A percentile compares a stretch with the other conserved stretches of the same genome.
Evolutionary conservation across 768 basidiomycete species (phyloP).

Genomic region (Mycena indigotica): DNA sequence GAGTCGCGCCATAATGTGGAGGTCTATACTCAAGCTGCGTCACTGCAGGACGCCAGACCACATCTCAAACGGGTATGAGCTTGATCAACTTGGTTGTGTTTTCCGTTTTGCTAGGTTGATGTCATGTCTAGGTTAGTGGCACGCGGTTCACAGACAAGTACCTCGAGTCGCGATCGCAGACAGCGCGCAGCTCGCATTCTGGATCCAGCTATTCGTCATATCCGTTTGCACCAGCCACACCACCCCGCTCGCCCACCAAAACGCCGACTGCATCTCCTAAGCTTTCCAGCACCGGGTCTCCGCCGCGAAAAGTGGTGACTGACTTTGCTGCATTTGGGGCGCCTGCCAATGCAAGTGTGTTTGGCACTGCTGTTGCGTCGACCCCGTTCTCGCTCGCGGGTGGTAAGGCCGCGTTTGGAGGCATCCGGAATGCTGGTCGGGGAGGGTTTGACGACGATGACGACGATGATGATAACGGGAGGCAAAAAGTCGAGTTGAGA

Average conservation of each 20-base stretch:
- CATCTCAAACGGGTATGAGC: constrained; percentile 78
- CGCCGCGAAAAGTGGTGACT: constrained; percentile 84
- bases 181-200: constrained; percentile 57
- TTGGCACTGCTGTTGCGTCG: constrained; percentile 80
- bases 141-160: constrained; percentile 98
- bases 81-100: constrained; percentile 8
- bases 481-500: constrained; percentile 73
- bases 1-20: constrained; percentile 89
- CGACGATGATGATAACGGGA: constrained; percentile 61
- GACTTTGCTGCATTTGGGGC: constrained; percentile 89
- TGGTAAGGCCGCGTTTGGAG: constrained; percentile 83
- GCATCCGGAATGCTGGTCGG: constrained; percentile 53
- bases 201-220: constrained; percentile 50
- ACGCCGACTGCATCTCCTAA: constrained; percentile 27
- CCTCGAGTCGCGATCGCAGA: constrained; percentile 67
- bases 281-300: constrained; percentile 48
- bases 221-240: constrained; percentile 41
- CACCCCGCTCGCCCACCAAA: constrained; percentile 45
- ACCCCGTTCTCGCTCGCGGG: constrained; percentile 79
- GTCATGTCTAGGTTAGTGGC: constrained; percentile 71
- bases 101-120: constrained; percentile 15
- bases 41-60: constrained; percentile 73
- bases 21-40: constrained; percentile 75
- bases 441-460: constrained; percentile 69
- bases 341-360: constrained; percentile 73